phyloP scores from a whole-genome alignment of 164 flowering plant genomes.

The Chloranthus sessilifolius region DNA sequence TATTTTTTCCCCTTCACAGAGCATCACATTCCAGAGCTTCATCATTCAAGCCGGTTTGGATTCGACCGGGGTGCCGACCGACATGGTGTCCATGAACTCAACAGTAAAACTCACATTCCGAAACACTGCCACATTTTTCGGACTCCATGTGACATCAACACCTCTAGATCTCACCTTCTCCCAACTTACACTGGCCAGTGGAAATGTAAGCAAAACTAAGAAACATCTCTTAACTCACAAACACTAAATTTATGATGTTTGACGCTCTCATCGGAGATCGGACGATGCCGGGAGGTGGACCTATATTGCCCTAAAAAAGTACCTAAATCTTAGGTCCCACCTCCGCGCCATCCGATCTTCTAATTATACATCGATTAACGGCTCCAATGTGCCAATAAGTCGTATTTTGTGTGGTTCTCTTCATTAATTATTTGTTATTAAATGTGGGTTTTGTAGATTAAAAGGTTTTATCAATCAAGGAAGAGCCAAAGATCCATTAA shows the following conservation, averaged over 20 bases:
- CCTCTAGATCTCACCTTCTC: slow-evolving; percentile 69
- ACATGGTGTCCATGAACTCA: slow-evolving; percentile 71
- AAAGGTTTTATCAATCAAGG: slow-evolving; percentile 76
- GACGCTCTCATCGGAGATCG: no score
- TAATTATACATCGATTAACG: no score
- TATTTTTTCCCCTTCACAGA: no score
- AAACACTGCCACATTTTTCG: slow-evolving; percentile 85
- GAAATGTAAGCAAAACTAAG: slow-evolving; percentile 50
- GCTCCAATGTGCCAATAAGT: no score
- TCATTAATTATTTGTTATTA: no score
- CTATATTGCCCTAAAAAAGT: no score
- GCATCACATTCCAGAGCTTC: slow-evolving; percentile 61
- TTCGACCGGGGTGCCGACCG: slow-evolving; percentile 76
- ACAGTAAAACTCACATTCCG: slow-evolving; percentile 63
- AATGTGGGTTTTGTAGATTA: slow-evolving; percentile 44
- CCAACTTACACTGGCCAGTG: slow-evolving; percentile 50
- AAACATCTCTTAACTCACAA: background rate
- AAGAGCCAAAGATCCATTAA: slow-evolving; percentile 54
- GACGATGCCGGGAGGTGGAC: no score
- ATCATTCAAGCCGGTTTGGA: slow-evolving; percentile 78
- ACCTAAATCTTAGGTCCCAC: no score
- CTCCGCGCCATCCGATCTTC: no score
- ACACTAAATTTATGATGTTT: no score
- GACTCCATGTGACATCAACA: slow-evolving; percentile 71
- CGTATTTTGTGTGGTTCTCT: no score